Percentiles rank a stretch among this genome's conserved stretches.
phyloP scores from a whole-genome alignment of 257 asterid species.

The Nicotiana otophora region DNA sequence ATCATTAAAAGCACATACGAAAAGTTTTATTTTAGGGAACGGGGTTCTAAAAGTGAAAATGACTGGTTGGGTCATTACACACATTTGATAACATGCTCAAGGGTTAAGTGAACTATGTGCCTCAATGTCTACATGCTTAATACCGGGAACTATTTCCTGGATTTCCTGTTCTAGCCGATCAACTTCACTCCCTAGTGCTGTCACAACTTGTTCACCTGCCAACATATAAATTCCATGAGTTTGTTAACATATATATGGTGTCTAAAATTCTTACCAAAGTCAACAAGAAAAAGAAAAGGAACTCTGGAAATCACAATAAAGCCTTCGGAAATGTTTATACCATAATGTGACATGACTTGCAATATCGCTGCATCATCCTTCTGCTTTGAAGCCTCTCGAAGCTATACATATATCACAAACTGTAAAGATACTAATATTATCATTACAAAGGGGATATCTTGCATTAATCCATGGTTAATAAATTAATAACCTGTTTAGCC shows the following conservation, averaged over 20 bases:
- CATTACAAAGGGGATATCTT: neutral
- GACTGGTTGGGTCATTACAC: too few species aligned
- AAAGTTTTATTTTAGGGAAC: too few species aligned
- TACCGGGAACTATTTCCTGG: constrained; percentile 83
- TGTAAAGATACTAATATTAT: neutral
- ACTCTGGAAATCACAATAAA: neutral
- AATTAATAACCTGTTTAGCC: constrained; percentile 66
- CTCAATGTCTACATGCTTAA: constrained; percentile 85
- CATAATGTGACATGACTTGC: constrained; percentile 79
- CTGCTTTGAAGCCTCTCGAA: constrained; percentile 62
- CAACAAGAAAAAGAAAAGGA: neutral
- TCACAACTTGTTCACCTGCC: constrained; percentile 94
- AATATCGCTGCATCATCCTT: constrained; percentile 56
- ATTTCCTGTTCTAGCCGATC: constrained; percentile 92
- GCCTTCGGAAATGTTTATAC: constrained; percentile 28
- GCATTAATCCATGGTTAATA: neutral
- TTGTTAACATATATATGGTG: neutral
- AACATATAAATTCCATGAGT: neutral
- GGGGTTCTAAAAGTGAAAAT: too few species aligned
- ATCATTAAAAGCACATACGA: too few species aligned
- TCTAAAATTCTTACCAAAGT: neutral
- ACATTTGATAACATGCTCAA: neutral
- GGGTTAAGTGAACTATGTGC: constrained; percentile 69
- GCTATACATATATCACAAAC: constrained; percentile 35
- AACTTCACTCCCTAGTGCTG: constrained; percentile 90